Evolutionary conservation across 2,329 filamentous ascomycete genomes (phyloP).

Genomic region (Kalmusia sp.): DNA sequence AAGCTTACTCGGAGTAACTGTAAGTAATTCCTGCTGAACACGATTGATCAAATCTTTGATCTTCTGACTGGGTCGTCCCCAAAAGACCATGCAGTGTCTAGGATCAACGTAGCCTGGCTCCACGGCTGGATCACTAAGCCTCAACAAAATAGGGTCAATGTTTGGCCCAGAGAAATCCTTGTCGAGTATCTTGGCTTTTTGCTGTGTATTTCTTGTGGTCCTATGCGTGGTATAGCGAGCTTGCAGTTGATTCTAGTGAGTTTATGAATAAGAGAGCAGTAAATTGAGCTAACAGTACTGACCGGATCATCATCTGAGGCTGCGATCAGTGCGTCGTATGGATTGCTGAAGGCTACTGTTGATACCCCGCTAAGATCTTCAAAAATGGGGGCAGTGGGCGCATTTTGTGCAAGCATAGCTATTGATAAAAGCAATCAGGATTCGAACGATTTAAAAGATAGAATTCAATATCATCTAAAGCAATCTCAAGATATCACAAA

Average conservation of each 20-base stretch:
- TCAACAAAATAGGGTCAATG: constrained; percentile 77
- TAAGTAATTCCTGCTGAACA: constrained; percentile 71
- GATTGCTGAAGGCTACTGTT: constrained; percentile 64
- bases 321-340: constrained; percentile 76
- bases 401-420: constrained; percentile 23
- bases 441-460: not conserved
- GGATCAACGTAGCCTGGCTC: constrained; percentile 76
- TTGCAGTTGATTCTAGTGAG: constrained; percentile 69
- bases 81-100: constrained; percentile 84
- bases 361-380: constrained; percentile 51
- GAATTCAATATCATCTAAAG: no score
- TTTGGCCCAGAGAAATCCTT: constrained; percentile 72
- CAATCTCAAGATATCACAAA: no score
- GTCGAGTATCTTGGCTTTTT: constrained; percentile 75
- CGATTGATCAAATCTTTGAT: constrained; percentile 71
- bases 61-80: constrained; percentile 80
- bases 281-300: constrained; percentile 37
- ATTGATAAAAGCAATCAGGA: not conserved
- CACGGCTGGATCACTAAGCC: constrained; percentile 68
- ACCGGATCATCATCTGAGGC: constrained; percentile 73
- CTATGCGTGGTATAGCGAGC: constrained; percentile 77
- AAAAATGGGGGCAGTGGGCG: constrained; percentile 31
- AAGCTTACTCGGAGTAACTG: constrained; percentile 72
- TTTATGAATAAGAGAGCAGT: not conserved
- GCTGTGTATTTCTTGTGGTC: constrained; percentile 75